phyloP scores from a whole-genome alignment of 2,329 filamentous ascomycete genomes.

The Penicillium sp. region DNA sequence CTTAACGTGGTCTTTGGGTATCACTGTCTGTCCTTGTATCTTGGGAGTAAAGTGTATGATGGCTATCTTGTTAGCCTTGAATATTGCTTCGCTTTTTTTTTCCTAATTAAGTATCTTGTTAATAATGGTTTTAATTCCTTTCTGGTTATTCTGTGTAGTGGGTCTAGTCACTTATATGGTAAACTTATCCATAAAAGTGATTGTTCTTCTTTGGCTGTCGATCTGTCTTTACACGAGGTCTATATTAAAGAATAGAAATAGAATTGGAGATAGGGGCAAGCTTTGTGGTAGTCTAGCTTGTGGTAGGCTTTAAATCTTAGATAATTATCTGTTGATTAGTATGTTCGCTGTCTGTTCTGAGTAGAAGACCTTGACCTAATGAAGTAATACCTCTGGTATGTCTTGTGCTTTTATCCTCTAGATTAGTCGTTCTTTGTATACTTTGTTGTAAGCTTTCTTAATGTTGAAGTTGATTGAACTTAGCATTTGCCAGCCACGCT shows the following conservation, averaged over 20 bases:
- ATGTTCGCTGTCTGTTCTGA: conserved; percentile 25
- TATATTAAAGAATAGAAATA: conserved; percentile 1
- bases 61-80: conserved; percentile 33
- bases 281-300: conserved; percentile 21
- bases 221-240: conserved; percentile 7
- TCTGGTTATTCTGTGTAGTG: background rate
- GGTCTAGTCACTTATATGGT: background rate
- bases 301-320: conserved; percentile 15
- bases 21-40: background rate
- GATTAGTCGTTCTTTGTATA: conserved; percentile 36
- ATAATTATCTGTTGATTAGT: conserved; percentile 18
- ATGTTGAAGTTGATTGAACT: conserved; percentile 12
- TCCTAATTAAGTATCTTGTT: conserved; percentile 24
- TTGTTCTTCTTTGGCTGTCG: background rate
- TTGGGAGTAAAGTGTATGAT: conserved; percentile 1
- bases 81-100: conserved; percentile 30
- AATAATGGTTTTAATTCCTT: conserved; percentile 14
- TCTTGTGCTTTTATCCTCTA: conserved; percentile 32
- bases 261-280: conserved; percentile 22
- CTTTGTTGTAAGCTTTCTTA: conserved; percentile 23
- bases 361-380: conserved; percentile 32
- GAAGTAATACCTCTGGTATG: conserved; percentile 26
- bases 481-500: conserved; percentile 16
- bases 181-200: conserved; percentile 15
- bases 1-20: background rate